Base-by-base conservation (phyloP, 768 basidiomycete species). In the Agrocybe chaxingu region DNA sequence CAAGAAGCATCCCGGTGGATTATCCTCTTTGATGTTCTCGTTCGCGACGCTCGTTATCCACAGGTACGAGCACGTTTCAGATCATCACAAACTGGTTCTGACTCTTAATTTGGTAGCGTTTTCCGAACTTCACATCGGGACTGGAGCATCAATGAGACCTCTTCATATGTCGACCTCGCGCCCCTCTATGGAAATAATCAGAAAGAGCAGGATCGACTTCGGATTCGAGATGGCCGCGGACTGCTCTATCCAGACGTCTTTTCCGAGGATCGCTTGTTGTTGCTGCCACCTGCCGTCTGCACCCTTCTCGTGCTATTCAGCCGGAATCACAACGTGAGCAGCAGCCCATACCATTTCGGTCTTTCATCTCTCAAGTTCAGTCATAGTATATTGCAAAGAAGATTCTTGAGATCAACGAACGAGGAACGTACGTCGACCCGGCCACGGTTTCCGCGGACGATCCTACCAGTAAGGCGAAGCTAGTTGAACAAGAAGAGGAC, bases 31-130 rank as follows among this genome's bases (percentile, higher is more conserved):
- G 62, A 86, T 92, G 84, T 92, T 92, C 62, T 72, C 84, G 6
- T 92, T 89, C 54, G 91, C 89, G 7, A 82, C 89, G 1, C 76
- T 92, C 9, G 88, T 92, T 36, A 89, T 92, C 44, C 90, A 92
- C 61, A 81, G 72, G 84, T 85, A 58, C 42, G 70, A 57, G 10
- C 36, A 33, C 32, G 44, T 8, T 45, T 37, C 31, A 18, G 8
- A 38, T 3, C 34, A 45, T 30, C 8, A 9, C 12, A 12, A 24
- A 1, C 11, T 18, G 35, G 18, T 42, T 10, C 32, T 45, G 32
- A 47, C 45, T 42, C 3, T 10, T 36, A 31, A 13, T 31, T 42
- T 39, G 13, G 44, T 58, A 90, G 87, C 41, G 82, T 91, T 47
- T 95, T 95, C 79, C 88, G 89, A 38, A 93, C 92, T 0, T 81